Evolutionary conservation across 441 rosid genomes (phyloP), one percentile per base, ranked within the genome.

Genomic region (Arabidopsis lyrata): DNA sequence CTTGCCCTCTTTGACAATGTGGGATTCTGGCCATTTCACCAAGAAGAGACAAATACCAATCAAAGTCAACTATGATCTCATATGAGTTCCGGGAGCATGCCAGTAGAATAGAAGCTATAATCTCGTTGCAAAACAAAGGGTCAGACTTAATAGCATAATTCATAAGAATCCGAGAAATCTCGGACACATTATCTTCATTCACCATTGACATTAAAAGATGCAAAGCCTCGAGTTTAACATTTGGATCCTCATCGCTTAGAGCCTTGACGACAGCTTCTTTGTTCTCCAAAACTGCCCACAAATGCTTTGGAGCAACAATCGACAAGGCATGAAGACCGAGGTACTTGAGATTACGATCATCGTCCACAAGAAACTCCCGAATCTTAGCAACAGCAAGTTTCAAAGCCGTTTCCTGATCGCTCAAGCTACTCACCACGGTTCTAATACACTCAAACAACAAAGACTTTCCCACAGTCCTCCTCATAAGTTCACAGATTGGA

Each of bases 301-400:
- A 68, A 79, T 90, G 91, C 80, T 77, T 84, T 1, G 83, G 80
- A 5, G 93, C 93, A 70, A 86, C 84, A 78, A 84, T 81, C 0
- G 91, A 77, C 68, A 90, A 84, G 2, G 89, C 97, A 53, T 89
- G 91, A 81, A 92, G 82, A 13, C 99, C 97, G 14, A 95, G 97
- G 85, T 90, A 92, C 87, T 86, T 92, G 44, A 92, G 91, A 75
- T 95, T 92, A 0, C 90, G 92, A 82, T 95, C 99, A 68, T 95
- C 93, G 1, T 90, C 96, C 68, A 84, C 77, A 81, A 92, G 83
- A 80, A 92, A 83, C 79, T 89, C 97, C 53, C 39, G 74, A 63
- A 87, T 73, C 82, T 86, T 92, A 2, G 18, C 74, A 65, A 86
- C 91, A 0, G 96, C 93, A 55, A 92, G 91, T 82, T 84, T 89